A percentile compares a stretch with the other conserved stretches of the same genome.
Conservation (phyloP, 441 rosid species). For the Gossypium trilobum region DNA sequence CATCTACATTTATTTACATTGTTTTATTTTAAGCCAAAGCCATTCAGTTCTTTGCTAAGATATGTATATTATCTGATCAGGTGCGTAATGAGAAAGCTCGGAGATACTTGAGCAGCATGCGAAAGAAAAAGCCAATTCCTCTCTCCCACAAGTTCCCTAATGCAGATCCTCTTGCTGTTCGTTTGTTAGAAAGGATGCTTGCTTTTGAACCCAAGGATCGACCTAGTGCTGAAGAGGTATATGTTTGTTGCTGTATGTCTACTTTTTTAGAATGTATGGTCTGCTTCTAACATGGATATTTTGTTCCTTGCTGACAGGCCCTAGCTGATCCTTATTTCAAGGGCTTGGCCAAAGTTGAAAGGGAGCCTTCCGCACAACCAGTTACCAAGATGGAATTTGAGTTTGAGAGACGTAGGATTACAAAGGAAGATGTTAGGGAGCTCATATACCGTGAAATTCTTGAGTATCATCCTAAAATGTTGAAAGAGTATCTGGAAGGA, state of each 20-base stretch:
- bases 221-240: slow-evolving; percentile 88
- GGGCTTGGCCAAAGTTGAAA: slow-evolving; percentile 88
- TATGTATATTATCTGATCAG: slow-evolving; percentile 29
- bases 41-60: slow-evolving; percentile 15
- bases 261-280: slow-evolving; percentile 11
- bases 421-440: slow-evolving; percentile 90
- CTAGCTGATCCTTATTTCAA: slow-evolving; percentile 90
- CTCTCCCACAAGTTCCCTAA: slow-evolving; percentile 79
- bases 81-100: slow-evolving; percentile 94
- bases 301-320: slow-evolving; percentile 42
- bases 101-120: slow-evolving; percentile 84
- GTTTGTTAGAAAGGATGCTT: slow-evolving; percentile 77
- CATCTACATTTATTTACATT: background rate
- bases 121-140: slow-evolving; percentile 75
- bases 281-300: slow-evolving; percentile 8
- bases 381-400: slow-evolving; percentile 91
- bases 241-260: slow-evolving; percentile 12
- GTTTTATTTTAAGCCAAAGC: background rate
- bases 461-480: slow-evolving; percentile 90
- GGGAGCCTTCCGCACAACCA: slow-evolving; percentile 96
- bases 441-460: slow-evolving; percentile 84
- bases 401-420: slow-evolving; percentile 88
- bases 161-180: slow-evolving; percentile 84
- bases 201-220: slow-evolving; percentile 92
- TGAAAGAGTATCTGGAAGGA: slow-evolving; percentile 74